A percentile compares a stretch with the other conserved stretches of the same genome.
These are phyloP conservation scores for Entelexis paramagnoliae DNA, from an alignment of 1,139 yeast genomes.

Conservation along the genomic window DNA sequence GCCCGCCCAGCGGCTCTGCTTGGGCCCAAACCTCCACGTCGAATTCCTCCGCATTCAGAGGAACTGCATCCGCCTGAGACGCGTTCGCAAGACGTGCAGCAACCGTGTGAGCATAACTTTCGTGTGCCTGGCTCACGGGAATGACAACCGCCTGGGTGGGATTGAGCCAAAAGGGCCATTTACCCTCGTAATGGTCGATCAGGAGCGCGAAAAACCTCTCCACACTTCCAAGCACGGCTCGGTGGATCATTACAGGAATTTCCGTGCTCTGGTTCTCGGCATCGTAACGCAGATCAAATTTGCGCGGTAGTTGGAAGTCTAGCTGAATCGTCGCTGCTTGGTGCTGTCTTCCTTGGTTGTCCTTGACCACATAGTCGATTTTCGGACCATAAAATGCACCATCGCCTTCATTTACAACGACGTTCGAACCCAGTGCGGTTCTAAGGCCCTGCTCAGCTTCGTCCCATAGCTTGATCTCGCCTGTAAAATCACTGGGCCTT, in stretches of 20 bases:
- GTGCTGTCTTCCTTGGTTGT: conserved; percentile 72
- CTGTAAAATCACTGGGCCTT: conserved; percentile 86
- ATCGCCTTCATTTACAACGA: conserved; percentile 73
- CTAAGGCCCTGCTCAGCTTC: conserved; percentile 71
- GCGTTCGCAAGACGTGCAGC: conserved; percentile 32
- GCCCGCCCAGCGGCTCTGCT: conserved; percentile 65
- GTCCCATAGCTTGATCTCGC: conserved; percentile 80
- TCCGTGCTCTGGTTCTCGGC: conserved; percentile 16
- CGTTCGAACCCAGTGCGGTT: conserved; percentile 37
- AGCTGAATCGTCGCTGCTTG: conserved; percentile 95
- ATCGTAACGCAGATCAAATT: conserved; percentile 64
- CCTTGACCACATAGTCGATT: conserved; percentile 77
- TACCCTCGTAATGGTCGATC: conserved; percentile 83
- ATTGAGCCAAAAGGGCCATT: conserved; percentile 97
- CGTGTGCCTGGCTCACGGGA: conserved; percentile 60
- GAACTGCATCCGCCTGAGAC: conserved; percentile 33
- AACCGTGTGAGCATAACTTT: conserved; percentile 44
- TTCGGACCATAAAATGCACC: conserved; percentile 97
- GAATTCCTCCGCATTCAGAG: conserved; percentile 33
- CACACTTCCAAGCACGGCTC: conserved; percentile 91
- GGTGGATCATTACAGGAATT: conserved; percentile 78
- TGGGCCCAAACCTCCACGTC: conserved; percentile 67
- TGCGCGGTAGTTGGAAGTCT: conserved; percentile 85
- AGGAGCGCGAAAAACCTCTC: conserved; percentile 87
- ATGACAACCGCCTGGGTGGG: conserved; percentile 87